Evolutionary conservation across 2,329 filamentous ascomycete genomes (phyloP), one percentile per base, ranked within the genome.

Genomic region (Zasmidium cellare): DNA sequence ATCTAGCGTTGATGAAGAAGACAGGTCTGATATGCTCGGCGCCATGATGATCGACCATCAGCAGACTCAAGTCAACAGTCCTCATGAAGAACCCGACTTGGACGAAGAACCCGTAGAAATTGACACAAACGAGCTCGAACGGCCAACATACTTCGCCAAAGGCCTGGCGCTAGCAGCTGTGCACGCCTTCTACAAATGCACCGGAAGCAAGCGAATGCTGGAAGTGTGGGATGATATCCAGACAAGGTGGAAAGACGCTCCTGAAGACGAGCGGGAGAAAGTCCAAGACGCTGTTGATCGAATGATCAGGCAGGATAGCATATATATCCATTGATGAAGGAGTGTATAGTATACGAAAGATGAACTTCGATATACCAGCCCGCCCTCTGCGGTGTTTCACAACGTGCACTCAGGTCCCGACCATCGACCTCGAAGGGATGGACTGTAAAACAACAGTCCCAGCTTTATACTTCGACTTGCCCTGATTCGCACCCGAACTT

Each of bases 141-240:
- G 58, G n/a, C 60, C 67, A 11, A 64, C 65, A 12, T 69, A 72
- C 45, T 75, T 77, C 1, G 73, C 78, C 0, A 77, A 73, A 0
- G 74, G 88, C 9, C 77, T 89, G 64, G 82, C 82, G 35, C 79
- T 84, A 41, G 86, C 84, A 77, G 77, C 80, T 0, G 69, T 91
- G 38, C 77, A 80, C 47, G 88, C 90, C 2, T 90, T 89, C 70
- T 79, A 80, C 58, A 83, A 79, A 61, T 87, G 84, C 67, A 78
- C 79, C 14, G 76, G 80, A 1, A 70, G 72, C 19, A 77, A 82
- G 14, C 75, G 78, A 35, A 79, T 87, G 46, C 59, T 85, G 59
- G 75, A 80, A 46, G 80, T 84, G 2, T 91, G 79, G 79, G 68
- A 76, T 31, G 73, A 80, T 59, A 72, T 80, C 1, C 65, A 69